Evolutionary conservation across 305 asterid species (phyloP).

Genomic region (Coffea humblotiana): DNA sequence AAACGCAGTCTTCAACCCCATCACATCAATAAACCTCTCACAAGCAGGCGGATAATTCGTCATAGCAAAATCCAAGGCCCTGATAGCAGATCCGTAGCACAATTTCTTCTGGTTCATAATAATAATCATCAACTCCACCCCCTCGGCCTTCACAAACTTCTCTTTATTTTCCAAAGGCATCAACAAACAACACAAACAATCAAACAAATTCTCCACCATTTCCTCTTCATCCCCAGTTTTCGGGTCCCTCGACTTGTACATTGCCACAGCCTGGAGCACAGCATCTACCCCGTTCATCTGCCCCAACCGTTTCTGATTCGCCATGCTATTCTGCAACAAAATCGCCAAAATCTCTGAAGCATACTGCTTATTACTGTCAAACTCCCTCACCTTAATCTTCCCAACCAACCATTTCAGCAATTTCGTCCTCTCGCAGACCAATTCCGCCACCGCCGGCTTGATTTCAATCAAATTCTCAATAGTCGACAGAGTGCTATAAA

Average conservation of each 20-base stretch:
- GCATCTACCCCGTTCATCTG: constrained; percentile 96
- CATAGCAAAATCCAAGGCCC: constrained; percentile 92
- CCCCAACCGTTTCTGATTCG: constrained; percentile 87
- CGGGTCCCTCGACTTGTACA: constrained; percentile 93
- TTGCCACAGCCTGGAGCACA: constrained; percentile 87
- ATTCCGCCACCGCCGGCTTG: constrained; percentile 73
- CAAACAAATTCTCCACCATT: constrained; percentile 94
- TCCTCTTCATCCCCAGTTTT: constrained; percentile 93
- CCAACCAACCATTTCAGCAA: constrained; percentile 88
- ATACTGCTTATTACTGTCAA: constrained; percentile 90
- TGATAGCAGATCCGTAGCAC: constrained; percentile 88
- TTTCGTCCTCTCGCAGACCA: constrained; percentile 91
- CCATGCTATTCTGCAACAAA: constrained; percentile 73
- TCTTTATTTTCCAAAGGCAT: constrained; percentile 99
- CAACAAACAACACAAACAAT: constrained; percentile 82
- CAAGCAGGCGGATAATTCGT: constrained; percentile 97
- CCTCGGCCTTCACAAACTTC: constrained; percentile 95
- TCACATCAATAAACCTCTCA: constrained; percentile 93
- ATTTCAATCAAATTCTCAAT: constrained; percentile 89
- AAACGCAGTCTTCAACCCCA: constrained; percentile 96
- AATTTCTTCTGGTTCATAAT: constrained; percentile 95
- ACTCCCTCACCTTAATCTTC: constrained; percentile 76
- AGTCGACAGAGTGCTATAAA: constrained; percentile 67
- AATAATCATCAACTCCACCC: constrained; percentile 96
- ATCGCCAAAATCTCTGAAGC: constrained; percentile 94